Conservation (phyloP, 768 basidiomycete genomes). For the Xanthoconium stramineum region DNA sequence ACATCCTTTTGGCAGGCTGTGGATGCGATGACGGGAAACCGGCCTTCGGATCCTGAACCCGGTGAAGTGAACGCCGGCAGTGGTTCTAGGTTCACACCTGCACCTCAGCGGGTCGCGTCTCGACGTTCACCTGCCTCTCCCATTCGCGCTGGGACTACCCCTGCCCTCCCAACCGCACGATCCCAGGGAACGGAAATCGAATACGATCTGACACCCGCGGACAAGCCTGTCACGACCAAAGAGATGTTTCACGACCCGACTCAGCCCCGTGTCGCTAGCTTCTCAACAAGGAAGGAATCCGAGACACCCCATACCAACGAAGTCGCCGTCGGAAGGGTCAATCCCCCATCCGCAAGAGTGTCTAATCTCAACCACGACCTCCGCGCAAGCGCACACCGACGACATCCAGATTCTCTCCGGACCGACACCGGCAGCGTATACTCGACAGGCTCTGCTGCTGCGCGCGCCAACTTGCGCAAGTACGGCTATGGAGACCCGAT, state of each 20-base stretch:
- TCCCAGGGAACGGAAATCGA: neutral
- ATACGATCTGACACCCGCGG: neutral
- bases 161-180: neutral
- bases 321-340: neutral
- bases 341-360: neutral
- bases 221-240: neutral
- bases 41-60: slow-evolving; percentile 21
- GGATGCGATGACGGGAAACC: slow-evolving; percentile 45
- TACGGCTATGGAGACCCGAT: slow-evolving; percentile 22
- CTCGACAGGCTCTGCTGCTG: slow-evolving; percentile 22
- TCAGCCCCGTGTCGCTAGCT: neutral
- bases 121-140: slow-evolving; percentile 12
- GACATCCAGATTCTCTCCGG: slow-evolving; percentile 1
- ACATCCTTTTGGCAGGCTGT: slow-evolving; percentile 48
- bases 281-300: neutral
- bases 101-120: slow-evolving; percentile 16
- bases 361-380: slow-evolving; percentile 6
- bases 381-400: neutral
- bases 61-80: neutral
- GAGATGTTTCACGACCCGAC: neutral
- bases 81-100: slow-evolving; percentile 22
- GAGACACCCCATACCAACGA: neutral
- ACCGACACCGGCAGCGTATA: slow-evolving; percentile 22
- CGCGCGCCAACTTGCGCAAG: slow-evolving; percentile 23
- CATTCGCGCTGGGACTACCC: neutral